Percentiles rank a stretch among this genome's conserved stretches.
phyloP scores from a whole-genome alignment of 208 protist species.

The Histomonas meleagridis region DNA sequence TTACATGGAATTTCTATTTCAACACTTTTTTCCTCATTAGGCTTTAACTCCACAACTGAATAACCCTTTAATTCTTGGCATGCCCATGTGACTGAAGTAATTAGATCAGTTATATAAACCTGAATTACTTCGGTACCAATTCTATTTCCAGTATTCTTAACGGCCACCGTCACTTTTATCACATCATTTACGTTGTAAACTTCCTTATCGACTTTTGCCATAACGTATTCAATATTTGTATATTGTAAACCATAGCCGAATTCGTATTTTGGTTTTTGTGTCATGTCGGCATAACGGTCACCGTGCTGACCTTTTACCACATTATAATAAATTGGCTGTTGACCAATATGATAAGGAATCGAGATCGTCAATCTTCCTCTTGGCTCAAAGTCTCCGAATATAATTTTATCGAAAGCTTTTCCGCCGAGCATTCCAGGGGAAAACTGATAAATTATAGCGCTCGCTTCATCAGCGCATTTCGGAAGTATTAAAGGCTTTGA shows the following conservation, averaged over 20 bases:
- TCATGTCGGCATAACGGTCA: conserved; percentile 29
- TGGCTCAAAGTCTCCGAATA: conserved; percentile 45
- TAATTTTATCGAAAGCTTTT: conserved; percentile 44
- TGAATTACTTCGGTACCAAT: conserved; percentile 48
- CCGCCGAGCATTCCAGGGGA: conserved; percentile 48
- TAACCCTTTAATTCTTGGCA: conserved; percentile 19
- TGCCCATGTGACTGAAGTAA: background rate
- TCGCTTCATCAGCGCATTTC: background rate
- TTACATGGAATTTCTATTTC: background rate
- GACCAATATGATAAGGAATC: conserved; percentile 40
- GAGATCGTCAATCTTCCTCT: conserved; percentile 47
- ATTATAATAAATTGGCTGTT: conserved; percentile 12
- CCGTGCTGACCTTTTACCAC: conserved; percentile 19
- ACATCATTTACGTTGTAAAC: background rate
- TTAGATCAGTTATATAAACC: conserved; percentile 42
- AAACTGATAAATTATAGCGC: conserved; percentile 47
- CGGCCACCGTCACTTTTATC: conserved; percentile 34
- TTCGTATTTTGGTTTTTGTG: conserved; percentile 17
- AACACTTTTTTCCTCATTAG: background rate
- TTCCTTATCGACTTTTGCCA: background rate
- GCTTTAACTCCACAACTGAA: background rate
- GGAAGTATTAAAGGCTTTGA: conserved; percentile 45
- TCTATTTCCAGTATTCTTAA: conserved; percentile 45
- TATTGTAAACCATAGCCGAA: conserved; percentile 52
- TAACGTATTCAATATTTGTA: conserved; percentile 42